Evolutionary conservation across 148 eudicot genomes (phyloP).

Genomic region (Diospyros kaki): DNA sequence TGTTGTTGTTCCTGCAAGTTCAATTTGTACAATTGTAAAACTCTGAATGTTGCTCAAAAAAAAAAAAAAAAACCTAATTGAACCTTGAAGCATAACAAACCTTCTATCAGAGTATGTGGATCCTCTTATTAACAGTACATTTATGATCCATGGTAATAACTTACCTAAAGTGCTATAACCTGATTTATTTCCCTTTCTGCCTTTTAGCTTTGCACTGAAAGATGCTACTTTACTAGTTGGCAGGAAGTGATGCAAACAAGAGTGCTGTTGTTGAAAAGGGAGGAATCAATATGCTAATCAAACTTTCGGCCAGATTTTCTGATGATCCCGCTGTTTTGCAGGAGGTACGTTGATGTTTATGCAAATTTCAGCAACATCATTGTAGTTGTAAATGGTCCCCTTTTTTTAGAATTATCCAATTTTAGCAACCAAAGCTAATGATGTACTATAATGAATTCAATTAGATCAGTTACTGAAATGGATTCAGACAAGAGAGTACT

Average conservation of each 20-base stretch:
- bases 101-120: too few relatives aligned
- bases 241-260: slow-evolving; percentile 93
- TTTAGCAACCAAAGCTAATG: neutral
- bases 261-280: slow-evolving; percentile 68
- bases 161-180: neutral
- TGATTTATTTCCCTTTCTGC: neutral
- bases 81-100: too few relatives aligned
- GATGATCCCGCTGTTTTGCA: slow-evolving; percentile 86
- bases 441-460: too few relatives aligned
- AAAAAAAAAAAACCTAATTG: too few relatives aligned
- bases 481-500: too few relatives aligned
- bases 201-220: neutral
- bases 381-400: neutral
- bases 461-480: too few relatives aligned
- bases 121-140: too few relatives aligned
- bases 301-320: slow-evolving; percentile 57
- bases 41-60: neutral
- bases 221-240: slow-evolving; percentile 49
- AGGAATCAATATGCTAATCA: slow-evolving; percentile 78
- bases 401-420: neutral
- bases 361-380: neutral
- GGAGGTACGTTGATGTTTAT: slow-evolving; percentile 49
- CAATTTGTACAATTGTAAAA: neutral
- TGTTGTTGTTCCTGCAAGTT: neutral
- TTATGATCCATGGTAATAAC: too few relatives aligned